phyloP scores from a whole-genome alignment of 2,329 filamentous ascomycete species.

The Talaromyces marneffei region DNA sequence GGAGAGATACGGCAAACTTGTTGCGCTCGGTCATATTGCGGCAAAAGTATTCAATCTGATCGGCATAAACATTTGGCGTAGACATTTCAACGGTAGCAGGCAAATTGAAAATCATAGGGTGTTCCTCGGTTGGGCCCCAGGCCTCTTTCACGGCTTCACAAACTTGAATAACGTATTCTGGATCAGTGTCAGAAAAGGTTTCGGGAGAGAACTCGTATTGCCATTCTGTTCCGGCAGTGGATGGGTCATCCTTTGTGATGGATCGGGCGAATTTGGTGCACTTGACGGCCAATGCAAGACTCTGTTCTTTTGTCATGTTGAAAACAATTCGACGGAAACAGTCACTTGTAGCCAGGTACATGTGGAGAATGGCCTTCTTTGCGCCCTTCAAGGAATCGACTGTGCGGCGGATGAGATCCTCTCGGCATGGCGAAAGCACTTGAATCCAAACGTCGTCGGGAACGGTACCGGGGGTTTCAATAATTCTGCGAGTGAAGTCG shows the following conservation, averaged over 20 bases:
- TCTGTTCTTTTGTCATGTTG: constrained; percentile 75
- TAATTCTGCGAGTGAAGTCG: constrained; percentile 82
- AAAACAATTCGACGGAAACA: constrained; percentile 94
- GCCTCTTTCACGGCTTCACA: constrained; percentile 92
- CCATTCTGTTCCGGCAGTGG: constrained; percentile 51
- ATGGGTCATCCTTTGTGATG: constrained; percentile 74
- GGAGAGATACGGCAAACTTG: constrained; percentile 81
- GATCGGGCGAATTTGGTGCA: constrained; percentile 82
- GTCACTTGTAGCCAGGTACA: constrained; percentile 92
- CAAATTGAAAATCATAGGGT: constrained; percentile 91
- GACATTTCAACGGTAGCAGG: constrained; percentile 93
- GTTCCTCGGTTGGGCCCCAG: constrained; percentile 75
- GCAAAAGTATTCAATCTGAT: constrained; percentile 96
- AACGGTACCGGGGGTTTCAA: constrained; percentile 75
- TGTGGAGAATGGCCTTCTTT: constrained; percentile 90
- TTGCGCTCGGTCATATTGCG: constrained; percentile 75
- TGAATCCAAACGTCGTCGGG: constrained; percentile 90
- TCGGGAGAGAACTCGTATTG: constrained; percentile 47
- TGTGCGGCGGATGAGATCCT: constrained; percentile 82
- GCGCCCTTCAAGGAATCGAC: constrained; percentile 82
- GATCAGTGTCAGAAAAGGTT: constrained; percentile 80
- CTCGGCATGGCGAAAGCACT: constrained; percentile 84
- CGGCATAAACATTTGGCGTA: constrained; percentile 91
- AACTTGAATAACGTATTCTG: constrained; percentile 74
- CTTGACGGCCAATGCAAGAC: constrained; percentile 71